Conservation (phyloP, 1,284 basidiomycete species). For the Ceratobasidium sp. region DNA sequence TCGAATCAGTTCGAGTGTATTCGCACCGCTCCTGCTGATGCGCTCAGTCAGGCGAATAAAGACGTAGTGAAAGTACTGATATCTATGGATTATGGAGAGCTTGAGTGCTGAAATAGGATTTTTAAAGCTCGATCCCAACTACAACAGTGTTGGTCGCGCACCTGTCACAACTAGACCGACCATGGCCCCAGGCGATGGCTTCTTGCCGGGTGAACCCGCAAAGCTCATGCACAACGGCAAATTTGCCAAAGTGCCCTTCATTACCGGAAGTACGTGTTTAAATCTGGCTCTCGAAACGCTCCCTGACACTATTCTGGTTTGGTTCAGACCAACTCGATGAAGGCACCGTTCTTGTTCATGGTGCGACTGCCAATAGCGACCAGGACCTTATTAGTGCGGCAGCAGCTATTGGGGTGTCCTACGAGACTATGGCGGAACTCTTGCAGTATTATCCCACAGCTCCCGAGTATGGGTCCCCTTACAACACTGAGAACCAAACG, state of each 20-base stretch:
- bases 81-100: too few relatives aligned
- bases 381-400: conserved; percentile 28
- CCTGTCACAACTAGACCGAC: neutral
- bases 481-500: conserved; percentile 13
- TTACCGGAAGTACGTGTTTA: conserved; percentile 51
- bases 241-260: conserved; percentile 55
- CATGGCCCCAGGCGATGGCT: conserved; percentile 31
- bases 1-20: conserved; percentile 16
- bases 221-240: conserved; percentile 51
- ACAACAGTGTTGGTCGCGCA: neutral
- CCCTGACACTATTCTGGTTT: too few relatives aligned
- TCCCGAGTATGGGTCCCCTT: conserved; percentile 28
- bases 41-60: neutral
- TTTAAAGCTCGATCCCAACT: neutral
- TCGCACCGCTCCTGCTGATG: conserved; percentile 1
- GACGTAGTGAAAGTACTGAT: conserved; percentile 11
- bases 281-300: neutral
- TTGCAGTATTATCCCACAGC: conserved; percentile 33
- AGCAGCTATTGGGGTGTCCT: neutral
- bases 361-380: neutral
- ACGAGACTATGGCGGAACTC: too few relatives aligned
- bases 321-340: conserved; percentile 41
- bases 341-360: conserved; percentile 34
- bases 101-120: too few relatives aligned
- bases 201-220: conserved; percentile 49